Base-by-base conservation (phyloP, 352 stramenopile genomes). In the Pythium guiyangense region DNA sequence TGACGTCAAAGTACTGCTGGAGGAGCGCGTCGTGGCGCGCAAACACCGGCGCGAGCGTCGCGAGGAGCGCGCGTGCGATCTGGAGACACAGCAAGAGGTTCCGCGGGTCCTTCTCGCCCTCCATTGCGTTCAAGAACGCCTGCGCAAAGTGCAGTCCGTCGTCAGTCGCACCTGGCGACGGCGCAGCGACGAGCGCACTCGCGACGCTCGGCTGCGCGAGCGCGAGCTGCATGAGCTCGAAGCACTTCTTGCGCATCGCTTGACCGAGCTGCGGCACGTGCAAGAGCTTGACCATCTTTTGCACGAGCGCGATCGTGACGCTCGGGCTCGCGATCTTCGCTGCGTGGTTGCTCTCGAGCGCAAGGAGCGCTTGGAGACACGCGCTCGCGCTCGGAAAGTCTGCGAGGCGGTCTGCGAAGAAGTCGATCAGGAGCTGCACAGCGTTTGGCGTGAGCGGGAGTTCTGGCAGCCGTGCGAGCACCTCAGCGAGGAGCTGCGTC, bases 41-140 rank as follows among this genome's bases (percentile, higher is more conserved):
- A 55, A 94, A 94, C 52, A 88, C 74, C 2, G 57, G 49, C 52
- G 76, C 71, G 25, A 94, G 70, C 49, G 74, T 73, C 54, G 58
- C 54, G 64, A 93, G 66, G 27, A 93, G 62, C 49, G 78, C 71
- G 17, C 71, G 69, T 17, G 84, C 74, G 44, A 95, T 74, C 64
- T 90, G 64, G 52, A 94, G 77, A 46, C 81, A 94, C 26, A 92
- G 63, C 52, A 94, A 57, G 35, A 94, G 52, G 49, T 92, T 96
- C 51, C 88, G 85, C 35, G 88, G 88, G 63, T 97, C 88, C 50
- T 97, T 97, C 63, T 97, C 88, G 35, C 88, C 88, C 54, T 94
- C 80, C 78, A 96, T 92, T 48, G 82, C 80, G 49, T 73, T 80
- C 52, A 96, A 62, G 49, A 96, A 92, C 0, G 73, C 85, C 47